A percentile compares a stretch with the other conserved stretches of the same genome.
Conservation (phyloP, 1,284 basidiomycete genomes). For the Moesziomyces globuligerus region DNA sequence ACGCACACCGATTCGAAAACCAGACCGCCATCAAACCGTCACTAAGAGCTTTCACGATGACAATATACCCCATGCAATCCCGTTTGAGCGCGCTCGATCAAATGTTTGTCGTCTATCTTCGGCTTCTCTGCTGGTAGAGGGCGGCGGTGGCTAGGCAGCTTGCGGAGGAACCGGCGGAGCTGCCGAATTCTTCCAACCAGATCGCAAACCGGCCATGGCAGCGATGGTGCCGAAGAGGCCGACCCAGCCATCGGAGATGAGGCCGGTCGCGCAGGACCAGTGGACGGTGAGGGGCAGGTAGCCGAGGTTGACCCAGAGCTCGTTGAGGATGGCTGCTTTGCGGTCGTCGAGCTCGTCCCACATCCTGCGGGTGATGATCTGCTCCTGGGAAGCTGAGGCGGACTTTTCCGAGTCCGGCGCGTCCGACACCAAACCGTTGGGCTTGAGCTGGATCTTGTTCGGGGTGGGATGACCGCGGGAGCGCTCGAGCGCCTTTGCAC, state of each 20-base stretch:
- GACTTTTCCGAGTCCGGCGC: constrained; percentile 30
- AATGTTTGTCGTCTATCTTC: background rate
- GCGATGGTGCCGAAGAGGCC: constrained; percentile 66
- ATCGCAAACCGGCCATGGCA: constrained; percentile 55
- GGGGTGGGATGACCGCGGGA: constrained; percentile 62
- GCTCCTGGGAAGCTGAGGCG: constrained; percentile 43
- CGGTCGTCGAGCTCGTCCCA: constrained; percentile 68
- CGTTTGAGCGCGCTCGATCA: background rate
- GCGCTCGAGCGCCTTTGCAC: constrained; percentile 61
- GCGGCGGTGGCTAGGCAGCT: background rate
- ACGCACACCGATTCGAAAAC: background rate
- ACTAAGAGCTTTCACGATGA: background rate
- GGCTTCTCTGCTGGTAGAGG: background rate
- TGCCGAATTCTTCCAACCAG: constrained; percentile 60
- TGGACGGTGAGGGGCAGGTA: constrained; percentile 84
- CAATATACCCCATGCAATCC: background rate
- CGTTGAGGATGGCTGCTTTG: constrained; percentile 78
- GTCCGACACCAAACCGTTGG: constrained; percentile 13
- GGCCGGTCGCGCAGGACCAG: constrained; percentile 71
- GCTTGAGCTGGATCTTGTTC: constrained; percentile 34
- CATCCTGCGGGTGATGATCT: constrained; percentile 58
- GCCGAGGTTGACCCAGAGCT: constrained; percentile 77
- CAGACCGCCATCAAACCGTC: background rate
- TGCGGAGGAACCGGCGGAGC: constrained; percentile 27
- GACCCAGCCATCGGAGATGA: constrained; percentile 63